Base-by-base conservation (phyloP, 202 grass and related monocot genomes). In the Zoysia matrella region DNA sequence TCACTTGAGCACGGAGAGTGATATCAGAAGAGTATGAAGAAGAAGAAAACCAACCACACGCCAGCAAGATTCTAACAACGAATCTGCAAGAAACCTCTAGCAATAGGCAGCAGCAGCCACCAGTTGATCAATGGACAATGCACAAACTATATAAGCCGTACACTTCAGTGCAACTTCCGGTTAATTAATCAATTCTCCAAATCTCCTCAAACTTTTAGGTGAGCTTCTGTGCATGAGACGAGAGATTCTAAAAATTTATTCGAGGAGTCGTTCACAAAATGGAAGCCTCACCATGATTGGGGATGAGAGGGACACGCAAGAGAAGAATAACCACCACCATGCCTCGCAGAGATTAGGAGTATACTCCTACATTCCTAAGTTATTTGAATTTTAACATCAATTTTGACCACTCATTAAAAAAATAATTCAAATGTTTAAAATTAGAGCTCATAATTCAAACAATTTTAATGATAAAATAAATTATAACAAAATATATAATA, bases 11-110 rank as follows among this genome's bases (percentile, higher is more conserved):
- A 15, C 5, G 52, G 44, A 60, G 44, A 58, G 62, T 48, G 1
- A 40, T 44, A 22, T 41, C 14, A 9, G 36, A 51, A 14, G 60
- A 58, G 43, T 3, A 60, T 36, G 30, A 36, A 36, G 30, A 6
- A 11, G 70, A 77, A 65, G 4, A 51, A 80, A 68, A 67, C n/a
- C 52, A 81, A 52, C n/a, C 47, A 53, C 48, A n/a, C 71, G 14
- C 5, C 64, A 76, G 15, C n/a, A 56, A 75, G 36, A 39, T 76
- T 64, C 12, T 68, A 64, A 69, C 4, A 39, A 86, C 10, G n/a
- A 62, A 75, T 65, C 46, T 13, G 71, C 77, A 86, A 81, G 71
- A 70, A 86, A 86, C 45, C 63, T 69, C 40, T 55, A 64, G 64
- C 47, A 16, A 86, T 86, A 71, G 56, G 78, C 54, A 49, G 14